phyloP scores from a whole-genome alignment of 805 yeast genomes.

The Kodamaea kakaduensis region DNA sequence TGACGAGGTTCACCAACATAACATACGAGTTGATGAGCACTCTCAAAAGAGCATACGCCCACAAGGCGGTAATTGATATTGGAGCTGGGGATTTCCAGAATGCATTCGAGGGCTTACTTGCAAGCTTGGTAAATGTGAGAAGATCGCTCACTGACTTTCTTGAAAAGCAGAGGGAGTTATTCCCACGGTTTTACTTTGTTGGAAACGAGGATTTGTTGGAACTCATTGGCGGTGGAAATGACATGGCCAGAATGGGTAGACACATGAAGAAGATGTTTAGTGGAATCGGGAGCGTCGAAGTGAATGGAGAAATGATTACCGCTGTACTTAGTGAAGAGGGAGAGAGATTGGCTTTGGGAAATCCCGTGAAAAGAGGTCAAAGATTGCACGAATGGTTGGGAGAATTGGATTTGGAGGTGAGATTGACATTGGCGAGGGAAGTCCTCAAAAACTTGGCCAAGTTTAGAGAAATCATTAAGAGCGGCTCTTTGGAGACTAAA shows the following conservation, averaged over 20 bases:
- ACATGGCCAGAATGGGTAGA: slow-evolving; percentile 45
- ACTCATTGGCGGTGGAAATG: slow-evolving; percentile 63
- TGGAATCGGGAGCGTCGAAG: slow-evolving; percentile 51
- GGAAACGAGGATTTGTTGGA: slow-evolving; percentile 90
- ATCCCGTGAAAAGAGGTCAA: slow-evolving; percentile 42
- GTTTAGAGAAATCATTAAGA: not conserved
- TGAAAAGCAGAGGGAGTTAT: slow-evolving; percentile 71
- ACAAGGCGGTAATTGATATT: slow-evolving; percentile 53
- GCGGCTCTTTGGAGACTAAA: not conserved
- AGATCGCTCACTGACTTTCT: slow-evolving; percentile 71
- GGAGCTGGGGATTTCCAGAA: slow-evolving; percentile 46
- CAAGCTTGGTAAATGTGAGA: slow-evolving; percentile 54
- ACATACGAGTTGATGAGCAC: slow-evolving; percentile 57
- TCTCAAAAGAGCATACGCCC: slow-evolving; percentile 46
- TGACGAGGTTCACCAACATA: slow-evolving; percentile 58
- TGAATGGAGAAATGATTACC: slow-evolving; percentile 28
- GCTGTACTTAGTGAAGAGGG: slow-evolving; percentile 63
- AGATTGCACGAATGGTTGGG: slow-evolving; percentile 60
- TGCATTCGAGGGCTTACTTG: slow-evolving; percentile 48
- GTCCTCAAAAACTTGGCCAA: slow-evolving; percentile 16
- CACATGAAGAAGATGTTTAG: slow-evolving; percentile 70
- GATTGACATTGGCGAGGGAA: slow-evolving; percentile 40
- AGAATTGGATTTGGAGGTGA: slow-evolving; percentile 52
- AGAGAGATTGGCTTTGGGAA: slow-evolving; percentile 46
- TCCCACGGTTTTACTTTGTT: slow-evolving; percentile 79